These are phyloP conservation scores for Ceratobasidium papillatum DNA, from an alignment of 1,284 basidiomycete species.

Conservation along the genomic window DNA sequence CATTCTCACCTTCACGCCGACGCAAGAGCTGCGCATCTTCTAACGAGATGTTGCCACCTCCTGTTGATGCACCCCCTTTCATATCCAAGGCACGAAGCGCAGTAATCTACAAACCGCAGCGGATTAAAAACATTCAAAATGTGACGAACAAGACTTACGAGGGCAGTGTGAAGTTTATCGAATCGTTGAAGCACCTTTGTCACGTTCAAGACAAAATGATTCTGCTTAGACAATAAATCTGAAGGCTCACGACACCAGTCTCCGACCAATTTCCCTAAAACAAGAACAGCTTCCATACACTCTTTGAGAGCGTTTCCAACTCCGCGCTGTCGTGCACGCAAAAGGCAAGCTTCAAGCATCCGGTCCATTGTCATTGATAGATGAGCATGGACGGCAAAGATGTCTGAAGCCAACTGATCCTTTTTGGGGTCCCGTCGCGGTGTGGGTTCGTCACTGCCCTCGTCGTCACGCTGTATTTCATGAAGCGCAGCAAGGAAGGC, in stretches of 20 bases:
- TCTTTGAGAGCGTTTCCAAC: conserved; percentile 69
- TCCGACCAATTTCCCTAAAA: conserved; percentile 73
- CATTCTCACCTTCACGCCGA: conserved; percentile 22
- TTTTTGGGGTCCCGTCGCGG: conserved; percentile 19
- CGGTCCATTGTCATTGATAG: conserved; percentile 79
- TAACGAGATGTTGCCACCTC: not conserved
- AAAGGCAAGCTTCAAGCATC: conserved; percentile 79
- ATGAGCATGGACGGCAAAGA: conserved; percentile 74
- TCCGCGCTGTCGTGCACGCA: conserved; percentile 73
- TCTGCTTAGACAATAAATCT: not conserved
- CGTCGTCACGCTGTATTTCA: conserved; percentile 26
- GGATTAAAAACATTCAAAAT: not conserved
- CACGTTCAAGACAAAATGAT: conserved; percentile 25
- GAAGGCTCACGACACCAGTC: conserved; percentile 52
- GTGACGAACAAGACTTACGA: conserved; percentile 5
- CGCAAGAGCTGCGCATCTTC: conserved; percentile 33
- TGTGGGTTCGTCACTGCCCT: conserved; percentile 7
- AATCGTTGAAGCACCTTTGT: conserved; percentile 31
- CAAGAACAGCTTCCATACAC: conserved; percentile 72
- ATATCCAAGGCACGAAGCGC: conserved; percentile 26
- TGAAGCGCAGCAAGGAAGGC: conserved; percentile 61
- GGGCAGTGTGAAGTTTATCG: conserved; percentile 31
- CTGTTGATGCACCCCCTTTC: conserved; percentile 10
- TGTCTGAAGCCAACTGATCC: conserved; percentile 58
- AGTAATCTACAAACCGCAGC: not conserved